A percentile compares a stretch with the other conserved stretches of the same genome.
These are phyloP conservation scores for Taiwanofungus camphoratus DNA, from an alignment of 1,284 basidiomycete species.

Conservation along the genomic window DNA sequence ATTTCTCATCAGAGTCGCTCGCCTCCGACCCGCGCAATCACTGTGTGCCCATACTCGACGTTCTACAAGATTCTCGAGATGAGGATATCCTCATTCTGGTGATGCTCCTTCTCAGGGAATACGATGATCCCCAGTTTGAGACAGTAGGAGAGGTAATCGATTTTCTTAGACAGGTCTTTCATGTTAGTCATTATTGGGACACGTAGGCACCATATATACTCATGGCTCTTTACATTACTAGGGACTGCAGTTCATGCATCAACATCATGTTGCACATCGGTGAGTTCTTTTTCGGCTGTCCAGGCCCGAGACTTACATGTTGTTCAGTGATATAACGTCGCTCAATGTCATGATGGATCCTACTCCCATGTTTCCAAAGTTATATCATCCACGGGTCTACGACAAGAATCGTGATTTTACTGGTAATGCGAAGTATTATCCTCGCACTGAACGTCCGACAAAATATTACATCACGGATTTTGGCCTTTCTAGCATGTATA, in stretches of 20 bases:
- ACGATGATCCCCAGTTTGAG: constrained; percentile 17
- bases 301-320: not conserved
- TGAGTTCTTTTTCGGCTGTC: not conserved
- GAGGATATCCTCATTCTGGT: constrained; percentile 17
- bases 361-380: constrained; percentile 20
- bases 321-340: constrained; percentile 33
- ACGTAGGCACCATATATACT: no score
- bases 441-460: constrained; percentile 25
- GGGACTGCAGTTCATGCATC: constrained; percentile 18
- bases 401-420: constrained; percentile 14
- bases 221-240: no score
- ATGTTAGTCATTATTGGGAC: constrained; percentile 14
- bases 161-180: constrained; percentile 22
- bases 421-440: constrained; percentile 21
- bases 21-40: constrained; percentile 22
- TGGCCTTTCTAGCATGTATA: constrained; percentile 28
- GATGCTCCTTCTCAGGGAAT: constrained; percentile 22
- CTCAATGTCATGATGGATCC: constrained; percentile 39
- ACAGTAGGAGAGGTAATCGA: constrained; percentile 24
- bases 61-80: constrained; percentile 15
- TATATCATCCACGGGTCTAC: constrained; percentile 22
- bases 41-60: constrained; percentile 22
- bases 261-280: constrained; percentile 18
- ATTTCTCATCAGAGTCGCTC: constrained; percentile 13
- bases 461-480: constrained; percentile 34